Conservation (phyloP, 2,329 filamentous ascomycete species). For the Xylaria sp. region DNA sequence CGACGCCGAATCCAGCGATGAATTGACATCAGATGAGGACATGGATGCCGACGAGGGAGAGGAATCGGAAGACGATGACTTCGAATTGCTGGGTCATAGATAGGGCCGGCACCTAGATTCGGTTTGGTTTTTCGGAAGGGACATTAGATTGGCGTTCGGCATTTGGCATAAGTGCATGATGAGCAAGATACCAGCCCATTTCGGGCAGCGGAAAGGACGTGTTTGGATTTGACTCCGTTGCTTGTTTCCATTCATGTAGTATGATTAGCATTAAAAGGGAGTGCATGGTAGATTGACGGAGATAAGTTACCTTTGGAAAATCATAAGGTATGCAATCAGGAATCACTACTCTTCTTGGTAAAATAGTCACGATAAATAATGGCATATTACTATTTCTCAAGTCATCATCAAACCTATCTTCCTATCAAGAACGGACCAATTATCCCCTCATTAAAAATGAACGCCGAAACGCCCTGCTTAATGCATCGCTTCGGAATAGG, state of each 20-base stretch:
- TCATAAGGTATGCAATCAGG: not conserved
- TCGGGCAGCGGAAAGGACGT: constrained; percentile 20
- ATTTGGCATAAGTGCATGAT: constrained; percentile 33
- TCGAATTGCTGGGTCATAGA: constrained; percentile 42
- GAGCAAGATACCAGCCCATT: constrained; percentile 33
- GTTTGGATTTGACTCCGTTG: constrained; percentile 14
- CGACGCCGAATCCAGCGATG: constrained; percentile 39
- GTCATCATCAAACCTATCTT: not conserved
- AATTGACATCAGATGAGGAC: constrained; percentile 46
- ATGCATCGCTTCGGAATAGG: not conserved
- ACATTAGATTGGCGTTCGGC: constrained; percentile 38
- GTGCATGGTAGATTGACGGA: not conserved
- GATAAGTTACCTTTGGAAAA: not conserved
- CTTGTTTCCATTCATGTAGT: not conserved
- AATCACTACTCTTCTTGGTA: not conserved
- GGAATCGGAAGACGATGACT: constrained; percentile 53
- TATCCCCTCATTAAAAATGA: not conserved
- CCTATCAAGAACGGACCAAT: not conserved
- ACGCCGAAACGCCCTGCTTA: constrained; percentile 28
- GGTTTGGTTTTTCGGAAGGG: constrained; percentile 27
- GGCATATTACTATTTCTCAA: not conserved
- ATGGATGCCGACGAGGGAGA: constrained; percentile 56
- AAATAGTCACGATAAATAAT: constrained; percentile 1
- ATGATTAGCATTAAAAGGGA: constrained; percentile 11
- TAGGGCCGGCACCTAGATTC: constrained; percentile 32